These are phyloP conservation scores for Amylostereum areolatum DNA, from an alignment of 1,284 basidiomycete genomes.

Conservation along the genomic window DNA sequence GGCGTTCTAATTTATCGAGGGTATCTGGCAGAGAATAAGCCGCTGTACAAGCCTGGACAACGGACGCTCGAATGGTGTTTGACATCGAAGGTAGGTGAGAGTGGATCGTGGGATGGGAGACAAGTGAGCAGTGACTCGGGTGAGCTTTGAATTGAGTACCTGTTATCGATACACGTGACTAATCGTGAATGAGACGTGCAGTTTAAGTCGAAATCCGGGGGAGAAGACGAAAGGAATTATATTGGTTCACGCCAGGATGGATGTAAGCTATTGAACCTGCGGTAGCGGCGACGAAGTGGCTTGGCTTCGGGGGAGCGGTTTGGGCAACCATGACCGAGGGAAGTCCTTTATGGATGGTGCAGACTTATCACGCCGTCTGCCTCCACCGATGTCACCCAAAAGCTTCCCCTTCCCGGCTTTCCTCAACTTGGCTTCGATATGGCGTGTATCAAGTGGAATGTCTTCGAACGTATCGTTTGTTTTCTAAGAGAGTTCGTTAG, in stretches of 20 bases:
- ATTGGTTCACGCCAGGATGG: too few species aligned
- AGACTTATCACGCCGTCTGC: slow-evolving; percentile 46
- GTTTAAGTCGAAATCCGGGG: too few species aligned
- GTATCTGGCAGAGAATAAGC: slow-evolving; percentile 49
- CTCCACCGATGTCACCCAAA: slow-evolving; percentile 25
- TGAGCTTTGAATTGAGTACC: too few species aligned
- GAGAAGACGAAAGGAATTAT: too few species aligned
- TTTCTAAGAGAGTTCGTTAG: slow-evolving; percentile 42
- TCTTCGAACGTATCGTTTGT: slow-evolving; percentile 47
- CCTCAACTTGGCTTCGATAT: slow-evolving; percentile 61
- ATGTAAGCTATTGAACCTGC: slow-evolving; percentile 4
- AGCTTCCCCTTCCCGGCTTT: slow-evolving; percentile 68
- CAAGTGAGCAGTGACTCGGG: too few species aligned
- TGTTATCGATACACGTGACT: too few species aligned
- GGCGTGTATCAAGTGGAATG: slow-evolving; percentile 73
- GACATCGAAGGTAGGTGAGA: slow-evolving; percentile 2
- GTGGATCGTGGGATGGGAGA: too few species aligned
- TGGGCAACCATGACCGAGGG: slow-evolving; percentile 75
- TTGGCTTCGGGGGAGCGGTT: not conserved
- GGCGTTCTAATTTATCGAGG: slow-evolving; percentile 48
- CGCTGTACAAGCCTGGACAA: slow-evolving; percentile 50
- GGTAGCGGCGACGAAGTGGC: not conserved
- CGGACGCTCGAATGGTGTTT: slow-evolving; percentile 36
- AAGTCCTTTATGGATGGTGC: slow-evolving; percentile 71
- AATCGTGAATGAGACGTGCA: too few species aligned